Percentiles rank a stretch among this genome's conserved stretches.
Evolutionary conservation across 176 grass and related monocot genomes (phyloP).

Genomic region (Lolium multiflorum): DNA sequence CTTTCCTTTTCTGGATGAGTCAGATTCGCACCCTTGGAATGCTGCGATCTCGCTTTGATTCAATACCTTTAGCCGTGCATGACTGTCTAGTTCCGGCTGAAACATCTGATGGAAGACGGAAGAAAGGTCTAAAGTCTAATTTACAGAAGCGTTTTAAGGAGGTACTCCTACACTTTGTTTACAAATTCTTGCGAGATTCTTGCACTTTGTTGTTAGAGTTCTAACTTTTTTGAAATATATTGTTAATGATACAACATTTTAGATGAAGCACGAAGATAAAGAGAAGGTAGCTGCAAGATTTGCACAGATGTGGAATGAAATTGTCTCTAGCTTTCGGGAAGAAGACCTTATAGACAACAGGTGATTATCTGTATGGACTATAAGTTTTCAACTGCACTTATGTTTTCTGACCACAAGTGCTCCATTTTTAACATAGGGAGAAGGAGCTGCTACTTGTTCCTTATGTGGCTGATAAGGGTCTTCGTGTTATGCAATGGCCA

Average conservation of each 20-base stretch:
- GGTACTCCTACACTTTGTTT: conserved; percentile 50
- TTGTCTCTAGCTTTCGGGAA: conserved; percentile 82
- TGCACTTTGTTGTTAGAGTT: conserved; percentile 31
- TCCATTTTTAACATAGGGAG: conserved; percentile 63
- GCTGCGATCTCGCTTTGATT: conserved; percentile 86
- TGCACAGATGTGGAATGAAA: conserved; percentile 98
- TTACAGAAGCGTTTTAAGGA: conserved; percentile 65
- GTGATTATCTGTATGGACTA: conserved; percentile 44
- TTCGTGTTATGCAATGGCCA: conserved; percentile 87
- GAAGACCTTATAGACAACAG: conserved; percentile 94
- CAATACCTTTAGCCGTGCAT: conserved; percentile 79
- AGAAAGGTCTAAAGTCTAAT: conserved; percentile 88
- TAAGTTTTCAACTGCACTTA: conserved; percentile 27
- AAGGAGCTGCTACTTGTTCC: conserved; percentile 94
- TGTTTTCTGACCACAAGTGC: conserved; percentile 27
- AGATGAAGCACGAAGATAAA: conserved; percentile 62
- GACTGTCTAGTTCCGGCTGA: conserved; percentile 77
- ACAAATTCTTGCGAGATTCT: conserved; percentile 34
- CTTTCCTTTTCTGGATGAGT: conserved; percentile 46
- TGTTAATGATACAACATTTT: conserved; percentile 31
- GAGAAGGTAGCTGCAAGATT: conserved; percentile 77
- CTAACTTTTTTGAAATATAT: conserved; percentile 37
- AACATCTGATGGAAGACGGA: conserved; percentile 58
- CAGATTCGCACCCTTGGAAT: conserved; percentile 94
- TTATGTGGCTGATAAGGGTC: conserved; percentile 77